phyloP scores from a whole-genome alignment of 257 asterid species.

The Cinchona pubescens region DNA sequence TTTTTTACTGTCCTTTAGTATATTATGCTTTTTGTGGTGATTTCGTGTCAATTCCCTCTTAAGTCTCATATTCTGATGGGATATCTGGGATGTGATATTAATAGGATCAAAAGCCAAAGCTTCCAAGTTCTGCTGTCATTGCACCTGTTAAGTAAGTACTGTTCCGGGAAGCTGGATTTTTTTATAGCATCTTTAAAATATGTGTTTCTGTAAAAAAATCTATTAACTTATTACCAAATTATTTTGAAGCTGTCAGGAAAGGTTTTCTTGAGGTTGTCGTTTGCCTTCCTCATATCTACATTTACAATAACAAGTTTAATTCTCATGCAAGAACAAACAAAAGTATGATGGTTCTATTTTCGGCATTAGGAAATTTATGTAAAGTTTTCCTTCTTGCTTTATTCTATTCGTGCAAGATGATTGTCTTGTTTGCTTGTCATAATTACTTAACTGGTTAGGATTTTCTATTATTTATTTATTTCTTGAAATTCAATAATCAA shows the following conservation, averaged over 20 bases:
- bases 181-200: background rate
- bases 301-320: background rate
- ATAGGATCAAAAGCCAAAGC: constrained; percentile 21
- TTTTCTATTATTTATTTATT: background rate
- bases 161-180: background rate
- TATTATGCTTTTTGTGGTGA: background rate
- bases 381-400: background rate
- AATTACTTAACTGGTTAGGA: background rate
- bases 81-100: constrained; percentile 16
- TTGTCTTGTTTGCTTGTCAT: background rate
- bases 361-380: background rate
- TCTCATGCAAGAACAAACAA: background rate
- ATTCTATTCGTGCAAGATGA: background rate
- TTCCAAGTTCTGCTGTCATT: constrained; percentile 16
- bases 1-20: constrained; percentile 2
- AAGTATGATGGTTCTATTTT: background rate
- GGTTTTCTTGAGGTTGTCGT: background rate
- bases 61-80: constrained; percentile 6
- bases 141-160: constrained; percentile 27
- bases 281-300: background rate
- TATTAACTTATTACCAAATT: background rate
- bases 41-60: background rate
- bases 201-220: background rate
- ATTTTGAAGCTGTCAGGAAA: background rate
- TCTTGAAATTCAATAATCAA: background rate